Base-by-base conservation (phyloP, 78 protist species). In the Protostelium mycophagum region DNA sequence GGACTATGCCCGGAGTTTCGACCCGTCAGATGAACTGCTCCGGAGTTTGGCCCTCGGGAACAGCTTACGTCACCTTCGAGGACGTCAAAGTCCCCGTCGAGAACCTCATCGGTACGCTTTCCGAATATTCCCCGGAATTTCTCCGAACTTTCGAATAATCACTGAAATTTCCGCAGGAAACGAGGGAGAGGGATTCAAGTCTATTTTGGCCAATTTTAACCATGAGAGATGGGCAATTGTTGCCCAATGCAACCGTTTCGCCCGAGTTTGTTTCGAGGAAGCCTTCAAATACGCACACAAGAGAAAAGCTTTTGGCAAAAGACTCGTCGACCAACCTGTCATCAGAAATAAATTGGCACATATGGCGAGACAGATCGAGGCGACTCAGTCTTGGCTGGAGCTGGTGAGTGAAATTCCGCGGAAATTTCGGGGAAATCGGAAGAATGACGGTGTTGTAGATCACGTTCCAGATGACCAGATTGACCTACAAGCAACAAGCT, bases 381-480 rank as follows among this genome's bases (percentile, higher is more conserved):
- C 95, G 37, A 90, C 89, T 90, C 93, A 91, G 34, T 35, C 93
- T 34, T 91, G 92, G 93, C 51, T 91, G 89, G 93, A 91, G 23
- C 63, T 51, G 73, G 73, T 51, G 73, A 51, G 73, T 25, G 73
- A n/a, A n/a, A n/a, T n/a, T n/a, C n/a, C n/a, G n/a, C n/a, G n/a
- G n/a, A n/a, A n/a, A n/a, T n/a, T 51, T 5, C 31, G 31, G 73
- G 73, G 73, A 25, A 25, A 16, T 51, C 5, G 73, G 16, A 25
- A 16, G 73, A 16, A 16, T 51, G 5, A 16, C 5, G 31, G 31
- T 16, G 73, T 5, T 5, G 73, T 51, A 51, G 73, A 16, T 51
- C 73, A 51, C 73, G 73, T 51, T 51, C 73, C 73, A 51, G 73
- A 51, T 51, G 73, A 51, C 73, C 31, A 51, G 73, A 16, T 16